Conservation (phyloP, 2,329 filamentous ascomycete genomes). For the Huntiella abstrusa region DNA sequence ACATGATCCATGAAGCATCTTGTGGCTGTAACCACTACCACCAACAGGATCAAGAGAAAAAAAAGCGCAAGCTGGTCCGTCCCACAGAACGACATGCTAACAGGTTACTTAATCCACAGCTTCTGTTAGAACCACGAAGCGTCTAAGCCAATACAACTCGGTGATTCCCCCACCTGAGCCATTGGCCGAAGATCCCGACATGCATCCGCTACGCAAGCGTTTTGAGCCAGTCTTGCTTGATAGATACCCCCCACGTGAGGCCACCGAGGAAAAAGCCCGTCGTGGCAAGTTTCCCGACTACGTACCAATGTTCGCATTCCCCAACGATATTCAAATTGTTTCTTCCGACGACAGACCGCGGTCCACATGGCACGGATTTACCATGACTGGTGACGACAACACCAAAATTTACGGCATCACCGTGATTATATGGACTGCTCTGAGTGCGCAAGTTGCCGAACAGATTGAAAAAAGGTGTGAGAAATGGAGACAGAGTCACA, state of each 20-base stretch:
- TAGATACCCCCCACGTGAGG: slow-evolving; percentile 71
- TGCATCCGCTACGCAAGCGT: slow-evolving; percentile 84
- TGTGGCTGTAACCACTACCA: too few relatives aligned
- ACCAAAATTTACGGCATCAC: slow-evolving; percentile 84
- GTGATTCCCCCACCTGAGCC: slow-evolving; percentile 90
- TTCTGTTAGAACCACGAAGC: slow-evolving; percentile 58
- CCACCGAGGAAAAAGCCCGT: slow-evolving; percentile 59
- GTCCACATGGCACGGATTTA: slow-evolving; percentile 98
- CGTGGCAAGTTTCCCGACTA: slow-evolving; percentile 88
- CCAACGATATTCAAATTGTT: slow-evolving; percentile 92
- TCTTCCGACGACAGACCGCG: slow-evolving; percentile 84
- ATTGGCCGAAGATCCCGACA: slow-evolving; percentile 70
- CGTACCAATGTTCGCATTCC: slow-evolving; percentile 97
- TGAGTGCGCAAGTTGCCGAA: slow-evolving; percentile 65
- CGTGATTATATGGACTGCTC: slow-evolving; percentile 78
- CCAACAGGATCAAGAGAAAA: too few relatives aligned
- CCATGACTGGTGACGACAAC: slow-evolving; percentile 88
- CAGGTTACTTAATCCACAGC: slow-evolving; percentile 19
- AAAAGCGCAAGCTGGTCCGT: too few relatives aligned
- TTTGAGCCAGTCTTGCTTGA: slow-evolving; percentile 96
- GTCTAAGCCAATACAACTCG: slow-evolving; percentile 93
- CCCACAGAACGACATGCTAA: slow-evolving; percentile 1
- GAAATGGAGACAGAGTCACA: slow-evolving; percentile 66
- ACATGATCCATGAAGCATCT: too few relatives aligned
- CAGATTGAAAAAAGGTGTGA: slow-evolving; percentile 70